Evolutionary conservation across 331 rosid species (phyloP), one percentile per base, ranked within the genome.

Genomic region (Quercus lobata): DNA sequence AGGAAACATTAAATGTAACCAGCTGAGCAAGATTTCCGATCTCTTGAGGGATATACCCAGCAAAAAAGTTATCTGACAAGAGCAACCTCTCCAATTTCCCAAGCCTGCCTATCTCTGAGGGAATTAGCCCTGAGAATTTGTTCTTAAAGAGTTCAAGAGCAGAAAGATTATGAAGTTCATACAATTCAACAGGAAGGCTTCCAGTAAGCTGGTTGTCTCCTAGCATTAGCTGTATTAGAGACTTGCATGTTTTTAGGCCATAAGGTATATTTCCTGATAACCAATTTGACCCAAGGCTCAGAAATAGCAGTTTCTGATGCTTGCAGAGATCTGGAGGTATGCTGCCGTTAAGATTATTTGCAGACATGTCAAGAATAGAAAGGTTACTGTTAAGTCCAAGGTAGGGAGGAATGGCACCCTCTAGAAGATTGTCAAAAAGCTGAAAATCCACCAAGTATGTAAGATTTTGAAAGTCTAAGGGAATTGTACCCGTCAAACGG

Each of bases 241-340:
- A 86, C 86, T 83, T 88, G 80, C 96, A 91, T 16, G 86, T 86
- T 86, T 85, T 89, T 6, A 91, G 80, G 79, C 89, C 89, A 78
- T 78, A 53, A 24, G 96, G 96, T 76, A 91, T 86, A 53, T 88
- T 88, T 61, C 96, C 93, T 18, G 85, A 83, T 71, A 91, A 68
- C 77, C 76, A 83, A 83, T 91, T 91, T 27, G 92, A 89, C 21
- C 96, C 96, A 19, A 91, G 92, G 90, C 96, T 91, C 62, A 91
- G 82, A 76, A 89, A 91, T 72, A 82, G 88, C 73, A 91, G 75
- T 62, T 76, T 78, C 83, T 80, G 87, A 80, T 83, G 80, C 71
- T 72, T 71, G 77, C 96, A 91, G 61, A 91, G 93, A 80, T 86
- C 85, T 9, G 55, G n/a, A 72, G 96, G 96, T 69, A 91, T 91